These are phyloP conservation scores for Laburnicola sp. DNA, from an alignment of 2,329 filamentous ascomycete genomes.

Conservation along the genomic window DNA sequence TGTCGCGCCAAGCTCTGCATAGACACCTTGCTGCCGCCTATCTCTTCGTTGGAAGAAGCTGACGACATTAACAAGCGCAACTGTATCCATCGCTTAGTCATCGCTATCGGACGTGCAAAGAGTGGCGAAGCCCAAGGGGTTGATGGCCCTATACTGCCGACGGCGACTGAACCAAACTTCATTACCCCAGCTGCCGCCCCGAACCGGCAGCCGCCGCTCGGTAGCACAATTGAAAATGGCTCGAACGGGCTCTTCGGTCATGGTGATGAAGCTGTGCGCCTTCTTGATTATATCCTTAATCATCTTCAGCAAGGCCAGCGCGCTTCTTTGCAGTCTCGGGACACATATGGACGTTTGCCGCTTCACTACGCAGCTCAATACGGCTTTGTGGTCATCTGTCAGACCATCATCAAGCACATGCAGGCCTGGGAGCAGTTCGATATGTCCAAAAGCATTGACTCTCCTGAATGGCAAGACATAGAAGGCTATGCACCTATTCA, in stretches of 20 bases:
- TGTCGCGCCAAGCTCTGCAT: slow-evolving; percentile 71
- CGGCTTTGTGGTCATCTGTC: slow-evolving; percentile 87
- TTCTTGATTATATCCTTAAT: slow-evolving; percentile 67
- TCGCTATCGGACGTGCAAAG: slow-evolving; percentile 81
- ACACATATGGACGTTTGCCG: slow-evolving; percentile 80
- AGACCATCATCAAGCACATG: slow-evolving; percentile 85
- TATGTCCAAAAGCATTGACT: slow-evolving; percentile 82
- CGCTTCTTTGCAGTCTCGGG: slow-evolving; percentile 66
- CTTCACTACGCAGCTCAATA: slow-evolving; percentile 95
- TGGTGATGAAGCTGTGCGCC: slow-evolving; percentile 74
- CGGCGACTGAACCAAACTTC: slow-evolving; percentile 65
- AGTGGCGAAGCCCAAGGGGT: slow-evolving; percentile 52
- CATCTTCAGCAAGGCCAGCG: slow-evolving; percentile 69
- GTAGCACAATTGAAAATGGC: slow-evolving; percentile 68
- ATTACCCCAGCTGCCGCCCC: slow-evolving; percentile 78
- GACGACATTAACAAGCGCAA: slow-evolving; percentile 95
- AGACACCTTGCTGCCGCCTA: slow-evolving; percentile 66
- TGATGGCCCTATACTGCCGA: slow-evolving; percentile 57
- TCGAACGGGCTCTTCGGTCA: slow-evolving; percentile 62
- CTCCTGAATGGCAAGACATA: slow-evolving; percentile 83
- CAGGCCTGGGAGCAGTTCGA: slow-evolving; percentile 87
- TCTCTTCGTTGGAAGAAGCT: slow-evolving; percentile 76
- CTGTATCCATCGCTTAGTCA: slow-evolving; percentile 88
- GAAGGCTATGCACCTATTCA: slow-evolving; percentile 92
- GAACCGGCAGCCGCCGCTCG: slow-evolving; percentile 61